Percentiles rank a stretch among this genome's conserved stretches.
phyloP scores from a whole-genome alignment of 768 basidiomycete species.

The Filobasidium wieringae region DNA sequence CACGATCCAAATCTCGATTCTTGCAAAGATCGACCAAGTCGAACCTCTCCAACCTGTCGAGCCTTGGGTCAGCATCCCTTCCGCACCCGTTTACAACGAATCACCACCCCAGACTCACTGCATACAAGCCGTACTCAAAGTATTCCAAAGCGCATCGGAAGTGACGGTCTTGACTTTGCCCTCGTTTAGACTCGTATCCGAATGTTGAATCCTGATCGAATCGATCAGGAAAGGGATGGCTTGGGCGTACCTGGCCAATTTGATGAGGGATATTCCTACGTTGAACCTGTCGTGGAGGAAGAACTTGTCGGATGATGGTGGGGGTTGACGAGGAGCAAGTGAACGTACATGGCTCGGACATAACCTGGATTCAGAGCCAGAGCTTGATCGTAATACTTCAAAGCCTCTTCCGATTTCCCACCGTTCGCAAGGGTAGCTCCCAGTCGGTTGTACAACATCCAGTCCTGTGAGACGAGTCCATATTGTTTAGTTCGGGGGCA shows the following conservation, averaged over 20 bases:
- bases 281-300: slow-evolving; percentile 54
- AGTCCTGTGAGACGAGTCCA: slow-evolving; percentile 55
- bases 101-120: no score
- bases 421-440: slow-evolving; percentile 88
- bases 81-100: no score
- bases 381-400: slow-evolving; percentile 73
- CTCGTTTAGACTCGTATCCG: slow-evolving; percentile 44
- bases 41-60: slow-evolving; percentile 50
- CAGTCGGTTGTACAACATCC: slow-evolving; percentile 81
- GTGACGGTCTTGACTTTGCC: slow-evolving; percentile 53
- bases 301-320: not conserved
- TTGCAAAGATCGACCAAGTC: slow-evolving; percentile 70
- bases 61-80: not conserved
- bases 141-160: slow-evolving; percentile 73
- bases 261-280: slow-evolving; percentile 82
- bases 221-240: slow-evolving; percentile 78
- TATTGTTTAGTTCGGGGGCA: not conserved
- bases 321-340: not conserved
- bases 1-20: slow-evolving; percentile 55
- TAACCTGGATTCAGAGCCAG: slow-evolving; percentile 78
- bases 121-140: slow-evolving; percentile 66
- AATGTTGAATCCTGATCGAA: slow-evolving; percentile 77
- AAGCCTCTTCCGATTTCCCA: slow-evolving; percentile 64
- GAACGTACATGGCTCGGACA: slow-evolving; percentile 65
- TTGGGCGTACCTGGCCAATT: slow-evolving; percentile 70